Conservation (phyloP, 345 rosid species). For the Moringa oleifera region DNA sequence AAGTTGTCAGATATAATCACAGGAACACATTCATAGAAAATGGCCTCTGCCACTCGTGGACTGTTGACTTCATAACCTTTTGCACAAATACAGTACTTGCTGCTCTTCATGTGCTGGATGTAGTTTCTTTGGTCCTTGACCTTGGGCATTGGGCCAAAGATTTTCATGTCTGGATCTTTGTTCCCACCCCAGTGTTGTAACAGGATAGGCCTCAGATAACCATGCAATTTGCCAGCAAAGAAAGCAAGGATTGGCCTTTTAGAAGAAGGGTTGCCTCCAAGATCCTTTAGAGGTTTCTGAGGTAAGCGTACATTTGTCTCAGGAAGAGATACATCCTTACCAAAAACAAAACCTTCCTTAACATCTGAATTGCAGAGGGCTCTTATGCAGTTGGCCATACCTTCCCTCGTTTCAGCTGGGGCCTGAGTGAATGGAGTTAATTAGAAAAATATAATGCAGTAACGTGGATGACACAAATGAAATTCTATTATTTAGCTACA, state of each 20-base stretch:
- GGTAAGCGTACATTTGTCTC: constrained; percentile 63
- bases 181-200: constrained; percentile 66
- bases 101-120: constrained; percentile 72
- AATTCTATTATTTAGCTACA: not conserved
- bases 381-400: constrained; percentile 80
- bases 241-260: constrained; percentile 71
- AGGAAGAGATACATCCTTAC: constrained; percentile 87
- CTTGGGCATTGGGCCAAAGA: constrained; percentile 56
- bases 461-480: not conserved
- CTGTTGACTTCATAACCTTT: constrained; percentile 94
- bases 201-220: constrained; percentile 75
- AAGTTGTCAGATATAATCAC: constrained; percentile 91
- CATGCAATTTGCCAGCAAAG: constrained; percentile 93
- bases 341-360: constrained; percentile 78
- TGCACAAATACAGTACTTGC: constrained; percentile 93
- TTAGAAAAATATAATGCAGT: constrained; percentile 3
- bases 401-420: constrained; percentile 56
- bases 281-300: constrained; percentile 47
- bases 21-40: constrained; percentile 84
- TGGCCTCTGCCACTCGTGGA: constrained; percentile 89
- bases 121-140: constrained; percentile 62
- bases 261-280: constrained; percentile 75
- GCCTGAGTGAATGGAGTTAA: constrained; percentile 46
- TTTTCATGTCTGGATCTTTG: constrained; percentile 86
- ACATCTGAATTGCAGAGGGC: constrained; percentile 89